Percentiles rank a stretch among this genome's conserved stretches.
Evolutionary conservation across 2,329 filamentous ascomycete species (phyloP).

Genomic region (Talaromyces sp.): DNA sequence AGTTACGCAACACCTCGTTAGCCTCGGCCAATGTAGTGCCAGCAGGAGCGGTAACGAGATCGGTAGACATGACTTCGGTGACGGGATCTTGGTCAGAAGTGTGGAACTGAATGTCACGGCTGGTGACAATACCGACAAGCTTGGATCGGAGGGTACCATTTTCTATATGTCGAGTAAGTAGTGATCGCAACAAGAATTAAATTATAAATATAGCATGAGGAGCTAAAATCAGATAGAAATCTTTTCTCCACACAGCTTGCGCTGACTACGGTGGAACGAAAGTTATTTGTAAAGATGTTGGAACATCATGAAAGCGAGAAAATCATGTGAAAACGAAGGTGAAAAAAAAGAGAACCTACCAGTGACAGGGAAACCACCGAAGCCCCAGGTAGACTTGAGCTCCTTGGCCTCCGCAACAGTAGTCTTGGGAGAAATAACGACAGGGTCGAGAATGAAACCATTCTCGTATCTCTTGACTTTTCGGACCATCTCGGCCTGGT

Average conservation of each 20-base stretch:
- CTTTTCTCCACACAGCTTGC: slow-evolving; percentile 75
- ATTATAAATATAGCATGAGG: slow-evolving; percentile 12
- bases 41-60: slow-evolving; percentile 80
- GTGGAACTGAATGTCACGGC: slow-evolving; percentile 97
- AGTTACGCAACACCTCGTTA: slow-evolving; percentile 87
- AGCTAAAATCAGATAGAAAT: slow-evolving; percentile 48
- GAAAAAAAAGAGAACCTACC: slow-evolving; percentile 61
- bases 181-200: background rate
- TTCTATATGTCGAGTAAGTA: slow-evolving; percentile 56
- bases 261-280: slow-evolving; percentile 99
- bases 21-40: slow-evolving; percentile 84
- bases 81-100: slow-evolving; percentile 68
- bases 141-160: slow-evolving; percentile 90
- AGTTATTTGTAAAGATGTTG: slow-evolving; percentile 68
- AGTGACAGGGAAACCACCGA: slow-evolving; percentile 97
- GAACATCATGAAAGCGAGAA: slow-evolving; percentile 61
- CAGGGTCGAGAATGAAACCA: slow-evolving; percentile 94
- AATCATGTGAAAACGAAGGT: slow-evolving; percentile 16
- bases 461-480: slow-evolving; percentile 99
- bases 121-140: slow-evolving; percentile 95
- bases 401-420: slow-evolving; percentile 88
- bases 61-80: slow-evolving; percentile 89
- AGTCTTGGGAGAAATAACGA: slow-evolving; percentile 82
- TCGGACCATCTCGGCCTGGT: slow-evolving; percentile 97
- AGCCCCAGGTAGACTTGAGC: slow-evolving; percentile 96